A percentile compares a stretch with the other conserved stretches of the same genome.
Evolutionary conservation across 2,329 filamentous ascomycete species (phyloP).

Genomic region (Neonectria ditissima): DNA sequence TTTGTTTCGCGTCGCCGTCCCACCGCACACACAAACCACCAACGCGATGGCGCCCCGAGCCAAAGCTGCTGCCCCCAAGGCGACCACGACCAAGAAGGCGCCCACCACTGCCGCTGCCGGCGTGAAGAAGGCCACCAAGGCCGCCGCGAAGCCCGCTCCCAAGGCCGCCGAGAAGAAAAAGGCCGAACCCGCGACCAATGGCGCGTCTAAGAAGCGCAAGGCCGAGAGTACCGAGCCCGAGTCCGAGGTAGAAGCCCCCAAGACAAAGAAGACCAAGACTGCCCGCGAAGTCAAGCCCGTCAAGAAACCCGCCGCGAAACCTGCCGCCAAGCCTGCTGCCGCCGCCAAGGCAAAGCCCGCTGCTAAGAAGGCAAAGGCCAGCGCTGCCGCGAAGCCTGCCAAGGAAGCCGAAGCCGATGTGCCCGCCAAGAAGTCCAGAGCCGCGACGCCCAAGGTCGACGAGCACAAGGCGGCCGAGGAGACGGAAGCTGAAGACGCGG

Average conservation of each 20-base stretch:
- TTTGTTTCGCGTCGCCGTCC: conserved; percentile 15
- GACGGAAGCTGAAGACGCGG: conserved; percentile 54
- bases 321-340: not conserved
- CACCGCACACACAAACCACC: conserved; percentile 17
- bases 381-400: too few relatives aligned
- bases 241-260: conserved; percentile 43
- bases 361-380: conserved; percentile 39
- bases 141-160: conserved; percentile 33
- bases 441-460: conserved; percentile 64
- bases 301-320: conserved; percentile 43
- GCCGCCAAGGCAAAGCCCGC: conserved; percentile 33
- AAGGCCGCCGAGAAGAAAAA: conserved; percentile 37
- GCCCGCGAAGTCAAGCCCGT: conserved; percentile 44
- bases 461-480: conserved; percentile 45
- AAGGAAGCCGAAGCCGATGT: conserved; percentile 49
- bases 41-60: conserved; percentile 50
- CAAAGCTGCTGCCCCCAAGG: conserved; percentile 44
- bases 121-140: conserved; percentile 41
- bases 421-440: conserved; percentile 42
- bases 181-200: conserved; percentile 38
- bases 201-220: conserved; percentile 47
- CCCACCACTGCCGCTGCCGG: conserved; percentile 35
- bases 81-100: conserved; percentile 44
- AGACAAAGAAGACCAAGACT: conserved; percentile 46
- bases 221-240: conserved; percentile 45